A percentile compares a stretch with the other conserved stretches of the same genome.
Evolutionary conservation across 441 rosid genomes (phyloP).

Genomic region (Hura crepitans): DNA sequence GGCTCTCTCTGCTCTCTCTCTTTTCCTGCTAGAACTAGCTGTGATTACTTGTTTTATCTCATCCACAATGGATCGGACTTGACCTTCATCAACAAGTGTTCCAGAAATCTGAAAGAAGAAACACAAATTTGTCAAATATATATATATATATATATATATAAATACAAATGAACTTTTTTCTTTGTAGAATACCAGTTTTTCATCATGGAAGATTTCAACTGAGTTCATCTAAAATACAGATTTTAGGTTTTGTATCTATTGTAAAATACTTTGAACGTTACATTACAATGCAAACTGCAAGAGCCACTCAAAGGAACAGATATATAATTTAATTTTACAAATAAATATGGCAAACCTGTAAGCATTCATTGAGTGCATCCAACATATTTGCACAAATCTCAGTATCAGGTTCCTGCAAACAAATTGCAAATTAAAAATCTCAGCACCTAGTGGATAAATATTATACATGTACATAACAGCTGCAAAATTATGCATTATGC

Average conservation of each 20-base stretch:
- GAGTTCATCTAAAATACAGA: neutral
- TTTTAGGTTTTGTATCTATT: neutral
- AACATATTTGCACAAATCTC: conserved; percentile 95
- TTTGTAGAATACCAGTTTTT: neutral
- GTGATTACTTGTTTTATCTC: conserved; percentile 93
- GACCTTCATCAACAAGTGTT: conserved; percentile 66
- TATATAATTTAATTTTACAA: neutral
- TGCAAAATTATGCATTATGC: neutral
- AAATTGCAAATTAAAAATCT: conserved; percentile 20
- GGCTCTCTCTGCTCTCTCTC: conserved; percentile 89
- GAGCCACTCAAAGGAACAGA: neutral
- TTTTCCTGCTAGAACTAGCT: conserved; percentile 92
- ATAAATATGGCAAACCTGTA: conserved; percentile 56
- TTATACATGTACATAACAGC: too few relatives aligned
- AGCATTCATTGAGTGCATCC: conserved; percentile 92
- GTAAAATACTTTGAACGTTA: neutral
- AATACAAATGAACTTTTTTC: neutral
- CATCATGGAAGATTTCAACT: neutral
- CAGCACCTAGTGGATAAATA: conserved; percentile 13
- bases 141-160: too few relatives aligned
- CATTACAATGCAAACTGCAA: neutral
- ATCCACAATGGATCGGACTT: conserved; percentile 87
- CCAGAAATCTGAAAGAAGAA: conserved; percentile 70
- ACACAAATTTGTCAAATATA: conserved; percentile 13
- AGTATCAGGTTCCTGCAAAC: conserved; percentile 92